These are phyloP conservation scores for Ceraceosorus guamensis DNA, from an alignment of 1,284 basidiomycete genomes.

Conservation along the genomic window DNA sequence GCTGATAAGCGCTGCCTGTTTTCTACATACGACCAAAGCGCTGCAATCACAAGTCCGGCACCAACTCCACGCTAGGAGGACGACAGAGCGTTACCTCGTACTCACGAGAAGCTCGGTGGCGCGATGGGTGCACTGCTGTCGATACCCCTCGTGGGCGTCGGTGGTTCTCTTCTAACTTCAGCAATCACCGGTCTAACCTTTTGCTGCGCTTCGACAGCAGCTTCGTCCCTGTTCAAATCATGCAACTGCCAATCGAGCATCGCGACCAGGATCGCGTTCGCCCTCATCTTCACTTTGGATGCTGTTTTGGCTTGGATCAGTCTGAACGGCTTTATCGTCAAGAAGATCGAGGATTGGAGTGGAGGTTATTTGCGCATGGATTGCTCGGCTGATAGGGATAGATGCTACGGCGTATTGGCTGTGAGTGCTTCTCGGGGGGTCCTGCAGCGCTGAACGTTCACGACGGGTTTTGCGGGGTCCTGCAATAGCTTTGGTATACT, in stretches of 20 bases:
- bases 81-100: too few species aligned
- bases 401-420: constrained; percentile 92
- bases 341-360: constrained; percentile 81
- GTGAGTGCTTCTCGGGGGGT: constrained; percentile 53
- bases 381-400: constrained; percentile 68
- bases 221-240: constrained; percentile 94
- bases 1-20: too few species aligned
- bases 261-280: constrained; percentile 92
- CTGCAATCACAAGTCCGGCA: too few species aligned
- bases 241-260: constrained; percentile 99
- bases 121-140: constrained; percentile 74
- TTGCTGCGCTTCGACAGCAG: constrained; percentile 67
- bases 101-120: constrained; percentile 1
- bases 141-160: constrained; percentile 74
- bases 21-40: too few species aligned
- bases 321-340: constrained; percentile 79
- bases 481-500: too few species aligned
- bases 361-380: constrained; percentile 98
- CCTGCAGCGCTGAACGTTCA: neutral
- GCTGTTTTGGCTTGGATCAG: constrained; percentile 96
- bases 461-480: too few species aligned
- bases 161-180: constrained; percentile 55
- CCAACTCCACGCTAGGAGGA: too few species aligned
- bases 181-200: constrained; percentile 48
- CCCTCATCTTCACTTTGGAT: constrained; percentile 88